Evolutionary conservation across 495 filamentous ascomycete species (phyloP).

Genomic region (Amniculicola lignicola): DNA sequence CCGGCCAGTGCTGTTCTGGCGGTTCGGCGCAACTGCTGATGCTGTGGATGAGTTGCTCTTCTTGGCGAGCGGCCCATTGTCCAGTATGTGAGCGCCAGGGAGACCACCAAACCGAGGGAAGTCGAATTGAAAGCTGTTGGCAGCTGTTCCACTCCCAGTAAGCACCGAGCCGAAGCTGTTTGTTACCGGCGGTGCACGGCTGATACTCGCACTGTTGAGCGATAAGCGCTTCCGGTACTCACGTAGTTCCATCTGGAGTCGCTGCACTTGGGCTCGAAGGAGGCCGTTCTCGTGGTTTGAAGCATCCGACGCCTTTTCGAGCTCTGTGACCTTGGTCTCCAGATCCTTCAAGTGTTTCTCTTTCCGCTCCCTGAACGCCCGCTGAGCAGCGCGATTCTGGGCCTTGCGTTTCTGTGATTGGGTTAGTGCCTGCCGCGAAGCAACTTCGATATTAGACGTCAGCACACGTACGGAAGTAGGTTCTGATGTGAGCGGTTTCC

Average conservation of each 20-base stretch:
- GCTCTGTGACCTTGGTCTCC: constrained; percentile 86
- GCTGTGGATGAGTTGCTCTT: constrained; percentile 19
- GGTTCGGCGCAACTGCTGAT: constrained; percentile 12
- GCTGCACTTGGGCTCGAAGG: constrained; percentile 80
- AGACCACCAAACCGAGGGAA: constrained; percentile 89
- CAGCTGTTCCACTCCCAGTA: constrained; percentile 12
- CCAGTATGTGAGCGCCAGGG: constrained; percentile 61
- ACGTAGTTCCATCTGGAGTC: constrained; percentile 76
- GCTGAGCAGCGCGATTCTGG: constrained; percentile 93
- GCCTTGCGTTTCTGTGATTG: constrained; percentile 88
- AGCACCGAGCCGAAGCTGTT: constrained; percentile 29
- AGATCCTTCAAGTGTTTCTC: constrained; percentile 96
- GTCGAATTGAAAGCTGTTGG: constrained; percentile 85
- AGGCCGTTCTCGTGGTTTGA: constrained; percentile 83
- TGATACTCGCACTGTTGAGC: constrained; percentile 48
- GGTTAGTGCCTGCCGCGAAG: no score
- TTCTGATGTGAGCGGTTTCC: constrained; percentile 93
- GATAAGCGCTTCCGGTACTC: constrained; percentile 88
- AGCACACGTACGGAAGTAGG: constrained; percentile 82
- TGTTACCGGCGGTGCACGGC: constrained; percentile 44
- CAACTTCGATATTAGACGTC: not conserved
- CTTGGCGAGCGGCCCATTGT: constrained; percentile 44
- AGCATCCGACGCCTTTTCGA: constrained; percentile 81
- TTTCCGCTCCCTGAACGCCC: constrained; percentile 96
- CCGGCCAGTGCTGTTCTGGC: constrained; percentile 34